Evolutionary conservation across 2,329 filamentous ascomycete species (phyloP).

Genomic region (Hymenoscyphus infarciens): DNA sequence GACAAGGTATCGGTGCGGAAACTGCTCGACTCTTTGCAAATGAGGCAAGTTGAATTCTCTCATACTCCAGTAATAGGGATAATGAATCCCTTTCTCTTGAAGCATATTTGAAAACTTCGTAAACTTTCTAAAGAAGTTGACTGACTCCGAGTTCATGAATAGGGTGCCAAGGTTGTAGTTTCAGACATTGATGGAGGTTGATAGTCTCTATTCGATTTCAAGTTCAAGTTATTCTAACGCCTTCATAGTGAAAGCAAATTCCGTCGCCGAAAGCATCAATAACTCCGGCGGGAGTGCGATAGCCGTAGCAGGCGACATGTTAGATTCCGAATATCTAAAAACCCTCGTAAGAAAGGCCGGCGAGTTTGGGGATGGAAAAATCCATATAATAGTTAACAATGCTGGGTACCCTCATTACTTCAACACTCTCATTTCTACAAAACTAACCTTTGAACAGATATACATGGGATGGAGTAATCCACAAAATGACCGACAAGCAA

Average conservation of each 20-base stretch:
- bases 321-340: conserved; percentile 66
- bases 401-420: conserved; percentile 49
- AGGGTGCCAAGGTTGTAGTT: conserved; percentile 75
- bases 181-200: conserved; percentile 75
- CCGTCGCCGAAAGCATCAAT: conserved; percentile 69
- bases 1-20: conserved; percentile 86
- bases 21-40: conserved; percentile 78
- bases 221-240: conserved; percentile 17
- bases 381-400: conserved; percentile 89
- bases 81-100: no score
- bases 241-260: conserved; percentile 61
- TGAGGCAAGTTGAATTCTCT: conserved; percentile 42
- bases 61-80: no score
- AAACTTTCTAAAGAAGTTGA: no score
- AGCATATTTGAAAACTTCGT: no score
- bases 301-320: conserved; percentile 72
- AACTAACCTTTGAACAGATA: conserved; percentile 41
- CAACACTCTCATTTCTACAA: neutral
- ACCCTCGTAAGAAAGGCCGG: conserved; percentile 71
- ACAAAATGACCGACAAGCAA: conserved; percentile 89
- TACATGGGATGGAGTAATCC: conserved; percentile 89
- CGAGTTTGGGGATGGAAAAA: conserved; percentile 80
- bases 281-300: conserved; percentile 60
- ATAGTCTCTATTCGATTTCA: conserved; percentile 25
- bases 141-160: no score